phyloP scores from a whole-genome alignment of 2,329 filamentous ascomycete genomes.

The Akanthomyces uredinophilus region DNA sequence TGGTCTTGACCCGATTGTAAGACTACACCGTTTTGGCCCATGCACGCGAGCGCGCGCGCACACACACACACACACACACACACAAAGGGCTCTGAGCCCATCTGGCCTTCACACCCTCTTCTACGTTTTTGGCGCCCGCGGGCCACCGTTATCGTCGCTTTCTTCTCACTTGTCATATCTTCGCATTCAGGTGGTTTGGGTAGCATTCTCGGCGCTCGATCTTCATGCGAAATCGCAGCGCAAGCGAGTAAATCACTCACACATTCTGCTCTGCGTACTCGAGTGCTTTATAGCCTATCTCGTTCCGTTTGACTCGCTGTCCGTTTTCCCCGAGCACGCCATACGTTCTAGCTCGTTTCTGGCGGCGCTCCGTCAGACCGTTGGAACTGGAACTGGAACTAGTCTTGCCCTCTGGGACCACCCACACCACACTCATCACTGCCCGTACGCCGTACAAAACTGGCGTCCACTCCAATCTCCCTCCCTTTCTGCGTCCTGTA shows the following conservation, averaged over 20 bases:
- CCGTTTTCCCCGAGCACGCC: slow-evolving; percentile 8
- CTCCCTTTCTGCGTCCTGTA: neutral
- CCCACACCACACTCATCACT: slow-evolving; percentile 1
- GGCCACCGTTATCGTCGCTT: neutral
- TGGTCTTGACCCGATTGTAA: neutral
- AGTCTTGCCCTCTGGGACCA: neutral
- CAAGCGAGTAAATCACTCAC: neutral
- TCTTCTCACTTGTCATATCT: neutral
- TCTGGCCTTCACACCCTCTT: slow-evolving; percentile 2
- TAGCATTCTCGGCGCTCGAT: neutral
- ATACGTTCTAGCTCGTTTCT: slow-evolving; percentile 7
- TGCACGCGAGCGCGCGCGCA: no score
- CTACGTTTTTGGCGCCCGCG: neutral
- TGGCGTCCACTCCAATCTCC: neutral
- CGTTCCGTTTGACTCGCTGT: neutral
- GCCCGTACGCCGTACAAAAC: neutral
- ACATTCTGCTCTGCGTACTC: neutral
- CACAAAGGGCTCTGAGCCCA: neutral
- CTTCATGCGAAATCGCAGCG: neutral
- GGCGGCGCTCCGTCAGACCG: neutral
- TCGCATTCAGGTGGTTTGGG: neutral
- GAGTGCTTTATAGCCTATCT: neutral
- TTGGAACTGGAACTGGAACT: neutral
- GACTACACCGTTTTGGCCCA: neutral
- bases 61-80: no score